Conservation (phyloP, 305 asterid species). For the Ilex paraguariensis region DNA sequence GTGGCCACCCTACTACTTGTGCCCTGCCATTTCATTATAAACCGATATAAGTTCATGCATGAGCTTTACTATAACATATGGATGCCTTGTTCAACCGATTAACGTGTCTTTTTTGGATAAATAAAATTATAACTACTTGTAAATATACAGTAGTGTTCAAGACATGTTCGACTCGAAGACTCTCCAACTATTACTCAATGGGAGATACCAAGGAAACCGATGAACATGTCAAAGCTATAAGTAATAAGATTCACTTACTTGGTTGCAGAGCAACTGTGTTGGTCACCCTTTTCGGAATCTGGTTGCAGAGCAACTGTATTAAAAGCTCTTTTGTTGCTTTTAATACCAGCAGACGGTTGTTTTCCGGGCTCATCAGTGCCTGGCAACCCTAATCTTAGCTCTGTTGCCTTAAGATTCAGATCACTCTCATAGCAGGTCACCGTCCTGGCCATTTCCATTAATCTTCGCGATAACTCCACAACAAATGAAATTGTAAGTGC, state of each 20-base stretch:
- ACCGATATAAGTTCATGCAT: too few relatives aligned
- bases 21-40: neutral
- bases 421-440: conserved; percentile 23
- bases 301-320: too few relatives aligned
- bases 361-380: conserved; percentile 32
- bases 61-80: too few relatives aligned
- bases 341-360: conserved; percentile 5
- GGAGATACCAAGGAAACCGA: too few relatives aligned
- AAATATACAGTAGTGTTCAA: too few relatives aligned
- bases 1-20: neutral
- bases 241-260: conserved; percentile 29
- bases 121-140: too few relatives aligned
- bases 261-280: conserved; percentile 18
- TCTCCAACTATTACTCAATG: neutral
- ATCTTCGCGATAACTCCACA: too few relatives aligned
- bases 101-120: too few relatives aligned
- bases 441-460: conserved; percentile 28
- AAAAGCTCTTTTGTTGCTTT: conserved; percentile 30
- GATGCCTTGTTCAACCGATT: too few relatives aligned
- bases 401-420: conserved; percentile 64
- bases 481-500: too few relatives aligned
- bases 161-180: too few relatives aligned
- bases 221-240: too few relatives aligned
- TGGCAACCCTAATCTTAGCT: conserved; percentile 72
- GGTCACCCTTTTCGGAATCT: conserved; percentile 1